Conservation (phyloP, 257 asterid species). For the Solanum paucissectum region DNA sequence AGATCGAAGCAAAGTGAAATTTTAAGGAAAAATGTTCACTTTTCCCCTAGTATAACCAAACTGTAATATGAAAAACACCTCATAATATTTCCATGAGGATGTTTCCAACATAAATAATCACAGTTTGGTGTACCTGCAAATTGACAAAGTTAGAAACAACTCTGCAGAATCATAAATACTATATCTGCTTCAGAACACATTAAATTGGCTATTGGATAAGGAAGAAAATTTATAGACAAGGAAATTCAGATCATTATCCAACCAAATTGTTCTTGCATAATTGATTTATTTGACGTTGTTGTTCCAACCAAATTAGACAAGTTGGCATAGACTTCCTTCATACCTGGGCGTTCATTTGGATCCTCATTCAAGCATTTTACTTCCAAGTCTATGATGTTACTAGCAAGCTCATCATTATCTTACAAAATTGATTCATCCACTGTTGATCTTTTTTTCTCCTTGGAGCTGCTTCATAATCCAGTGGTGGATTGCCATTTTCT, state of each 20-base stretch:
- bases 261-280: too few species aligned
- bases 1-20: not conserved
- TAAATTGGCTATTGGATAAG: not conserved
- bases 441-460: too few species aligned
- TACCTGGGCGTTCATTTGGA: too few species aligned
- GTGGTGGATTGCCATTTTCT: too few species aligned
- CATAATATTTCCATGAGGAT: not conserved
- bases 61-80: not conserved
- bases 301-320: too few species aligned
- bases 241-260: not conserved
- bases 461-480: too few species aligned
- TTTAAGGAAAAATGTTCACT: not conserved
- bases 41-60: not conserved
- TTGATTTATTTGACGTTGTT: too few species aligned
- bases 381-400: too few species aligned
- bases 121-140: constrained; percentile 38
- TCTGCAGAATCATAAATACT: not conserved
- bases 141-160: not conserved
- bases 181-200: not conserved
- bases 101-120: not conserved
- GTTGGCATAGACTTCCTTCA: too few species aligned
- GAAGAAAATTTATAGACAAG: not conserved
- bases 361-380: too few species aligned
- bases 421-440: too few species aligned
- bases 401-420: too few species aligned